Evolutionary conservation across 192 early-diverging fungal genomes (phyloP).

Genomic region (Podila epicladia): DNA sequence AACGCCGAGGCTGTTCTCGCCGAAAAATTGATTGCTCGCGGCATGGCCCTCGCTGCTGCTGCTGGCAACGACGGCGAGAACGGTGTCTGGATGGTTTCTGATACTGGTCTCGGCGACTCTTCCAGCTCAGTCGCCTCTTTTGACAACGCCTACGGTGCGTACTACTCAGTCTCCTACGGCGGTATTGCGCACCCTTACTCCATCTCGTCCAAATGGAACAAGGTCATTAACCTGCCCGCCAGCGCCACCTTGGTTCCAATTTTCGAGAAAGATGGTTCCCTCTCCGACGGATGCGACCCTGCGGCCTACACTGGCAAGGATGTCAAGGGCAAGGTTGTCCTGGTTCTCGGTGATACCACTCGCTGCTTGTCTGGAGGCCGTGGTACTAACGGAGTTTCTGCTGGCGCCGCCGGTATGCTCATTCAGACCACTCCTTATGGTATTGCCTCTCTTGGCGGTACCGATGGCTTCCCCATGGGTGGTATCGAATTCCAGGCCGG

Average conservation of each 20-base stretch:
- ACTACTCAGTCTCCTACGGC: conserved; percentile 17
- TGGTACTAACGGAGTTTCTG: conserved; percentile 32
- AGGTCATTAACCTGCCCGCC: conserved; percentile 52
- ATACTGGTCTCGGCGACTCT: conserved; percentile 63
- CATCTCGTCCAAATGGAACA: conserved; percentile 17
- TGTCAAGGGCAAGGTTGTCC: conserved; percentile 54
- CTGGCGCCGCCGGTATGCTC: conserved; percentile 35
- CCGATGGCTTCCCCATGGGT: conserved; percentile 38
- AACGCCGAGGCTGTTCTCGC: conserved; percentile 59
- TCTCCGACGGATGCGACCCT: conserved; percentile 37
- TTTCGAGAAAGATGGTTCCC: conserved; percentile 20
- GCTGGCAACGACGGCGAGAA: conserved; percentile 80
- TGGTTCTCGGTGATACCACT: conserved; percentile 56
- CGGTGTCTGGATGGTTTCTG: conserved; percentile 64
- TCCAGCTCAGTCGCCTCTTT: conserved; percentile 50
- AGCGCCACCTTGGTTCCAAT: conserved; percentile 39
- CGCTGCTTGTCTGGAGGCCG: conserved; percentile 55
- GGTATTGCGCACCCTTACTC: conserved; percentile 13
- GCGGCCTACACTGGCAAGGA: conserved; percentile 5
- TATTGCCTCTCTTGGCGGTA: conserved; percentile 29
- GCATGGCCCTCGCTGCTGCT: conserved; percentile 70
- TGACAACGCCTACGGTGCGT: conserved; percentile 17
- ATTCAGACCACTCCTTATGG: conserved; percentile 36
- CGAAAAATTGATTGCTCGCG: conserved; percentile 54
- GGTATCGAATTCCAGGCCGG: conserved; percentile 42